Base-by-base conservation (phyloP, 768 basidiomycete species). In the Macrolepiota albuminosa region DNA sequence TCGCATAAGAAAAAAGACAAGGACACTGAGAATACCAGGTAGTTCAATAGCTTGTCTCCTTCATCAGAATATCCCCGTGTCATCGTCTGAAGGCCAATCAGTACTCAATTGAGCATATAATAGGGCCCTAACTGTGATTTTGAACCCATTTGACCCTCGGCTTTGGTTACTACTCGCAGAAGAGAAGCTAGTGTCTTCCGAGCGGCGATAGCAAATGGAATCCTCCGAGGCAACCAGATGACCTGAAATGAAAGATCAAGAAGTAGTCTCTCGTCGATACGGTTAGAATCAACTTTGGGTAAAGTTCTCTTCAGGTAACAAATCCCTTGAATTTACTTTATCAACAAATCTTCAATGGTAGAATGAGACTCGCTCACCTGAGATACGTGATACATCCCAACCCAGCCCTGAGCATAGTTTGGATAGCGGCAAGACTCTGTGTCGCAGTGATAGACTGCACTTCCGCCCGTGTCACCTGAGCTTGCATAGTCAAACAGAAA, bases 251-350 rank as follows among this genome's bases (percentile, higher is more conserved):
- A 50, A 48, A 51, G 14, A 49, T 56, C 9, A 63, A 31, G 7
- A 52, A 43, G 13, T n/a, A 7, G 11, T 54, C 26, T 29, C 43
- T 29, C 13, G 40, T 50, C 16, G 31, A 43, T 21, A 18, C 14
- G 10, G 45, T 37, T 16, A 11, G 26, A 26, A 60, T 72, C 54
- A 61, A 87, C 89, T 85, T 69, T 85, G 81, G 11, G 80, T 79
- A 67, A 92, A 93, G 68, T 92, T 92, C 56, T 92, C 91, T 45
- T 85, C 84, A 6, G 91, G 91, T 9, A 93, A 78, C 9, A 93
- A 70, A 65, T 89, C 87, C 67, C 90, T 92, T 53, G 2, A 37
- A 48, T 36, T 42, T 31, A 13, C 4, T 14, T 56, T 7, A 47
- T 50, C 2, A 33, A 50, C 2, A 33, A 50, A 6, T 18, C 18